phyloP scores from a whole-genome alignment of 306 rosid genomes.

The Pterocarpus santalinus region DNA sequence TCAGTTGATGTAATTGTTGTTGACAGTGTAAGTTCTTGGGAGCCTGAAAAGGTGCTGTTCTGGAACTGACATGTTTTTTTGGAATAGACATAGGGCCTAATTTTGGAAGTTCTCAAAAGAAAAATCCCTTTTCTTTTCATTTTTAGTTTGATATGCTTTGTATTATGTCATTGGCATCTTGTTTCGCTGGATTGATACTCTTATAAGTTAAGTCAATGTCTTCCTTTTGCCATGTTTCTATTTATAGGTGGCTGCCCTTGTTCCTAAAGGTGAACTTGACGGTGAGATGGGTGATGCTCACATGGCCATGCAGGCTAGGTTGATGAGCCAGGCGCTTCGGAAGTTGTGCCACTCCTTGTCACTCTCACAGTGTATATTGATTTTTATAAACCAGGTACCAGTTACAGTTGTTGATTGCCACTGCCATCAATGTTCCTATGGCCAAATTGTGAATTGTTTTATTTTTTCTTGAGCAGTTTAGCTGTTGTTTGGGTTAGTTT shows the following conservation, averaged over 20 bases:
- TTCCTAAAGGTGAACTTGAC: slow-evolving; percentile 95
- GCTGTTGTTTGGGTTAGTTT: slow-evolving; percentile 4
- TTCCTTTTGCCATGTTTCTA: slow-evolving; percentile 38
- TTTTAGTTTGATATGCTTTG: neutral
- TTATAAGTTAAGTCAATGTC: neutral
- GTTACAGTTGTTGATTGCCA: slow-evolving; percentile 25
- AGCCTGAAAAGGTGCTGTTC: slow-evolving; percentile 27
- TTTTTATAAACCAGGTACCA: slow-evolving; percentile 92
- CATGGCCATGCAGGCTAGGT: slow-evolving; percentile 98
- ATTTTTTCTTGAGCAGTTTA: slow-evolving; percentile 10
- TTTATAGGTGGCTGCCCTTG: slow-evolving; percentile 93
- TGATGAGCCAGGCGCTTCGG: slow-evolving; percentile 97
- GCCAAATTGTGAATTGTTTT: neutral
- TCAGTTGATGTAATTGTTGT: slow-evolving; percentile 93
- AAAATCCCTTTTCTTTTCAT: neutral
- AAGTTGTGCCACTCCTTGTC: slow-evolving; percentile 92
- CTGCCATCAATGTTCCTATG: slow-evolving; percentile 9
- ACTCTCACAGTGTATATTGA: slow-evolving; percentile 74
- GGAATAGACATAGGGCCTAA: neutral
- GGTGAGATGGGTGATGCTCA: slow-evolving; percentile 98
- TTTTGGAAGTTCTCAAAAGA: slow-evolving; percentile 1
- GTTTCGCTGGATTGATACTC: slow-evolving; percentile 35
- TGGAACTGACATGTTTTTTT: neutral
- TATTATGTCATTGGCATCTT: slow-evolving; percentile 14
- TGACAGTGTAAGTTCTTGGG: slow-evolving; percentile 71